Evolutionary conservation across 495 filamentous ascomycete species (phyloP), one percentile per base, ranked within the genome.

Genomic region (Penicillium samsonianum): DNA sequence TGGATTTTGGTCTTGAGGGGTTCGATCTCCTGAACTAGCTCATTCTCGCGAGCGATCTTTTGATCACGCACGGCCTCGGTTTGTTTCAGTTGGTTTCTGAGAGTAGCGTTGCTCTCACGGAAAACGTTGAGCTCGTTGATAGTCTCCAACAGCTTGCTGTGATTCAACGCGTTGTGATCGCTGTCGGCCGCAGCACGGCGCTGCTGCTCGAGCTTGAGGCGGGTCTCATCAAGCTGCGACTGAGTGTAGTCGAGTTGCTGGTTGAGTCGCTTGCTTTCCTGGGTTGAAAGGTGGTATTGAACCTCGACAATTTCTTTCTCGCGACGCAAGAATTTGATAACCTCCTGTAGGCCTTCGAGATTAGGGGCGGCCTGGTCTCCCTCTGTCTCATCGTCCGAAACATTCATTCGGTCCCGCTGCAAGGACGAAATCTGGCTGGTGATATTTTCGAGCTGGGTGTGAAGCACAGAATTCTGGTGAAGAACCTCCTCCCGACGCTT

Each of bases 221-320:
- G 84, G 9, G 86, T 82, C 58, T 96, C 90, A 61, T 99, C 93
- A 4, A 97, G 85, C 65, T 96, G 88, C 20, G 84, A 82, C 59
- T 90, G 90, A 14, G 87, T 80, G 73, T 96, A 90, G 50, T 96
- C 88, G 19, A 97, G 79, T 61, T 98, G 91, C 54, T 97, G 91
- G 58, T 92, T 88, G 5, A 96, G 73, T 26, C 95, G 83, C 70
- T 91, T 95, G 50, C 82, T 79, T 66, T 97, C 94, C 65, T 96
- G 89, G 0, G 87, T 76, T 46, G 90, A 90, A 31, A 96, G 80
- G 59, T 97, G 91, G 57, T 90, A 90, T 65, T 98, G 92, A 7
- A 96, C 90, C 56, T 98, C 92, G 4, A 97, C 85, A 62, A 99
- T 98, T 64, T 98, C 92, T 75, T 97, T 98, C 75, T 98, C 95